Evolutionary conservation across 164 flowering plant species (phyloP).

Genomic region (Echeveria elegans): DNA sequence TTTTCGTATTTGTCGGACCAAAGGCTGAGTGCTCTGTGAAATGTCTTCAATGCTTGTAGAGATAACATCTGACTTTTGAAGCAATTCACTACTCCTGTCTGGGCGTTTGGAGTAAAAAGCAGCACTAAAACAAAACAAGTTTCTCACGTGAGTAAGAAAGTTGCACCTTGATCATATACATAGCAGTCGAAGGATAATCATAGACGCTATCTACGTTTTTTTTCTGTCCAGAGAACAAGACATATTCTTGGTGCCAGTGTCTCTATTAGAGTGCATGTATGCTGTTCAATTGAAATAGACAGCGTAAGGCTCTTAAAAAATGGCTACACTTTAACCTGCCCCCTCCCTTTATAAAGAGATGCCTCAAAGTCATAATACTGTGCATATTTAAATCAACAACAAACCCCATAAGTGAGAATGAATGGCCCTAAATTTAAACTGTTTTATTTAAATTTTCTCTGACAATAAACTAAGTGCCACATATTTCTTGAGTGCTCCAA

Average conservation of each 20-base stretch:
- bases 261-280: no score
- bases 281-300: not conserved
- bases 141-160: not conserved
- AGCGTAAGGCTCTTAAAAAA: not conserved
- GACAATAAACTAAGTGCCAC: not conserved
- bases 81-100: constrained; percentile 45
- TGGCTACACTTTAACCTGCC: not conserved
- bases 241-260: not conserved
- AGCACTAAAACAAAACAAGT: constrained; percentile 30
- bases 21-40: constrained; percentile 68
- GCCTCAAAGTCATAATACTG: not conserved
- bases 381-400: not conserved
- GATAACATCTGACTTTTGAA: constrained; percentile 64
- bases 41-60: constrained; percentile 75
- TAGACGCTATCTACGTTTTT: not conserved
- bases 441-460: not conserved
- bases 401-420: not conserved
- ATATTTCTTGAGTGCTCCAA: no score
- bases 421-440: not conserved
- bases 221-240: not conserved
- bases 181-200: not conserved
- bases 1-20: constrained; percentile 48
- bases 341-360: not conserved
- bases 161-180: not conserved
- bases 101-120: constrained; percentile 44